Base-by-base conservation (phyloP, 208 protist species). In the Trypanosomatidae sp. region DNA sequence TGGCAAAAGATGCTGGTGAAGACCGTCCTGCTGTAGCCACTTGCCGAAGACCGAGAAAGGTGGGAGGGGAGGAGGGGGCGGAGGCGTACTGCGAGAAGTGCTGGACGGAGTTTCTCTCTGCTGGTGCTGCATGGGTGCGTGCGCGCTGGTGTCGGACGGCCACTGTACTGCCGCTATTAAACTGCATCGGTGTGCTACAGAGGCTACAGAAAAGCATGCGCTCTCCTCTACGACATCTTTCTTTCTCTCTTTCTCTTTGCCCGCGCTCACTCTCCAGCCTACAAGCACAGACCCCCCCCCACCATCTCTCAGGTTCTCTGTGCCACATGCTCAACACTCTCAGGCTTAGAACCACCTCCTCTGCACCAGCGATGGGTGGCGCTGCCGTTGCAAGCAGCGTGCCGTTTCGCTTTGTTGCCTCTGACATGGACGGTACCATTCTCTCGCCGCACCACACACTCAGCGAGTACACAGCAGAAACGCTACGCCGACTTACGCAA, bases 361-460 rank as follows among this genome's bases (percentile, higher is more conserved):
- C 39, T 39, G 69, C 17, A 12, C 1, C 25, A 22, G 69, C 15
- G 5, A 8, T 12, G 19, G 50, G 25, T 7, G 22, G 36, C 7
- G 41, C 5, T 47, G 56, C 68, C 2, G 59, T 12, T 47, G 41
- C 59, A 8, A 22, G 41, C 30, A 7, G 46, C 22, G 6, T n/a
- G 25, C 17, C 73, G 12, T 85, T 82, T 59, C 76, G 77, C 55
- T 76, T 87, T 28, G 87, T 88, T 1, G 83, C 82, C 47, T 85
- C 79, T 5, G 87, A 92, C 69, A 81, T 92, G 72, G 87, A 92
- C 64, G 83, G 87, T 59, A 90, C 82, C 39, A 50, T 89, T 15
- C 82, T 92, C 15, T 76, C 65, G 3, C 76, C 80, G 1, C 58
- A 84, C 3, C 84, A 92, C 70, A 71, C 46, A 10, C 69, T 89